Percentiles rank a stretch among this genome's conserved stretches.
Conservation (phyloP, 1,284 basidiomycete species). For the Puccinia novopanici region DNA sequence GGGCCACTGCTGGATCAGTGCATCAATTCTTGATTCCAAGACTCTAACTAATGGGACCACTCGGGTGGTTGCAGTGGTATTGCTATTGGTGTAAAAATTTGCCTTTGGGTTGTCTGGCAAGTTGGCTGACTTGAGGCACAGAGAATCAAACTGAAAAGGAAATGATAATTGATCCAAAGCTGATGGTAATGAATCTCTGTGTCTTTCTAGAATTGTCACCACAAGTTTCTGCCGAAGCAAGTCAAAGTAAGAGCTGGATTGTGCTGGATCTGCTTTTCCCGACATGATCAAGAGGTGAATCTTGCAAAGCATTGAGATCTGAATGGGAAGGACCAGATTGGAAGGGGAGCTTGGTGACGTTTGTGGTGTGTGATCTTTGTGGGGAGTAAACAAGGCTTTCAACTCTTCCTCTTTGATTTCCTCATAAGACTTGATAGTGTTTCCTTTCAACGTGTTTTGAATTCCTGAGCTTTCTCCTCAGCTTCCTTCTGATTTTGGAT, state of each 20-base stretch:
- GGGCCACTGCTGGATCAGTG: too few species aligned
- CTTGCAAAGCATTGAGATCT: too few species aligned
- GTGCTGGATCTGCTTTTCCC: too few species aligned
- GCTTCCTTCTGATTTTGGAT: conserved; percentile 70
- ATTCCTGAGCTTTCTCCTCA: conserved; percentile 73
- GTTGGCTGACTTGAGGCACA: conserved; percentile 7
- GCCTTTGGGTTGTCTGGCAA: not conserved
- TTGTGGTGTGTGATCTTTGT: too few species aligned
- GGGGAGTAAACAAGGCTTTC: conserved; percentile 54
- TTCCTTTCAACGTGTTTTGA: conserved; percentile 70
- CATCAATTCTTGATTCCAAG: conserved; percentile 20
- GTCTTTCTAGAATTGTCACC: conserved; percentile 25
- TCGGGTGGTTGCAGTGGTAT: conserved; percentile 24
- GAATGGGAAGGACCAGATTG: too few species aligned
- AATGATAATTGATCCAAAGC: not conserved
- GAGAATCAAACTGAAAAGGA: conserved; percentile 28
- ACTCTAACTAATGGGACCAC: conserved; percentile 21
- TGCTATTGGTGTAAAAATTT: conserved; percentile 41
- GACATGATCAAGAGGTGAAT: too few species aligned
- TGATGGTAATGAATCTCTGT: conserved; percentile 16
- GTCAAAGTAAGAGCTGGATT: too few species aligned
- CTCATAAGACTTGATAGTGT: conserved; percentile 70
- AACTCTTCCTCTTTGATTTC: conserved; percentile 60
- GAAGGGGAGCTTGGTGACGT: too few species aligned
- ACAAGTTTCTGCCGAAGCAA: too few species aligned